Conservation (phyloP, 352 stramenopile genomes). For the Globisporangium radiosum region DNA sequence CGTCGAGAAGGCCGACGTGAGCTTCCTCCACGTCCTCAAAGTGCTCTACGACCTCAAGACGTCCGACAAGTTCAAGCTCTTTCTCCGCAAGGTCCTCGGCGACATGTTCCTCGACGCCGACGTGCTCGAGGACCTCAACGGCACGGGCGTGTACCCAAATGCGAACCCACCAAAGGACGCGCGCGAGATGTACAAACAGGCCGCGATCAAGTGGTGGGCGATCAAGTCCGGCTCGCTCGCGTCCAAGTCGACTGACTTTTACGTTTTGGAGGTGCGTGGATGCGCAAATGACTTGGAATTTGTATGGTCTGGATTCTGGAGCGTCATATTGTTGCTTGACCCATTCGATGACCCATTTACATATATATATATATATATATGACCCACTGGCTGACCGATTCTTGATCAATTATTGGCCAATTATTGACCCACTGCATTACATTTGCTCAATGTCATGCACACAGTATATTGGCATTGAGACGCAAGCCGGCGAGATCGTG, state of each 20-base stretch:
- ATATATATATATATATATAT: too few relatives aligned
- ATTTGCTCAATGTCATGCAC: background rate
- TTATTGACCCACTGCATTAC: too few relatives aligned
- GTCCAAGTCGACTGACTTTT: conserved; percentile 82
- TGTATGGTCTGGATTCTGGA: too few relatives aligned
- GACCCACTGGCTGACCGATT: too few relatives aligned
- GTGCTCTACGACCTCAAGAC: conserved; percentile 82
- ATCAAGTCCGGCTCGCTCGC: conserved; percentile 75
- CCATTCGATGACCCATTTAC: too few relatives aligned
- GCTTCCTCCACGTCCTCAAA: conserved; percentile 79
- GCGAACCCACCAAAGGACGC: conserved; percentile 60
- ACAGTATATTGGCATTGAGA: conserved; percentile 83
- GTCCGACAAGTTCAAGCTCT: conserved; percentile 79
- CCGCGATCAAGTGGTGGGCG: conserved; percentile 86
- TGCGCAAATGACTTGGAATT: background rate
- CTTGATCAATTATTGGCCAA: too few relatives aligned
- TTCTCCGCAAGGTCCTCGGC: conserved; percentile 74
- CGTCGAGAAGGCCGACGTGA: conserved; percentile 57
- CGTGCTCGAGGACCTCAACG: conserved; percentile 78
- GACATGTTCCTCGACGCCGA: conserved; percentile 82
- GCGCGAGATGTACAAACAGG: conserved; percentile 81
- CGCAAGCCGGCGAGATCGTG: conserved; percentile 62
- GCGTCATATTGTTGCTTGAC: too few relatives aligned
- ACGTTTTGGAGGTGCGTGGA: conserved; percentile 60
- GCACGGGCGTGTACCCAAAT: conserved; percentile 70